Percentiles rank a stretch among this genome's conserved stretches.
These are phyloP conservation scores for Lichtheimia ramosa DNA, from an alignment of 371 early-diverging fungal genomes.

Conservation along the genomic window DNA sequence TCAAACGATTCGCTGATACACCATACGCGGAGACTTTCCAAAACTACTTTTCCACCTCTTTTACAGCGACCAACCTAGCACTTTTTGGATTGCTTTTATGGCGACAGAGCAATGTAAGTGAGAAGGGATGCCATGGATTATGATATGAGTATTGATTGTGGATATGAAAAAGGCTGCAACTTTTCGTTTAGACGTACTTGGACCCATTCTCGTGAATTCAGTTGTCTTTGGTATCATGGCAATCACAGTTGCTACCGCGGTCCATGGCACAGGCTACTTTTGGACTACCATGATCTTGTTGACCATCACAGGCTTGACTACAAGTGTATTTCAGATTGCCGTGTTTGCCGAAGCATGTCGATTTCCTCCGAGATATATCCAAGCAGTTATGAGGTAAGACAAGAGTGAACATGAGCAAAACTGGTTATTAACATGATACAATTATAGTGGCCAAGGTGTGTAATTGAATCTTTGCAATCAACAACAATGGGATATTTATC, in stretches of 20 bases:
- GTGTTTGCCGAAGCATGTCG: conserved; percentile 75
- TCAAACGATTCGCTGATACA: conserved; percentile 59
- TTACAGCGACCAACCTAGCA: conserved; percentile 60
- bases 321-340: conserved; percentile 68
- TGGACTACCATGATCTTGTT: conserved; percentile 61
- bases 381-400: conserved; percentile 71
- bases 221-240: conserved; percentile 36
- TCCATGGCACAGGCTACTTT: conserved; percentile 51
- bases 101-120: conserved; percentile 61
- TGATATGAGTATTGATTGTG: background rate
- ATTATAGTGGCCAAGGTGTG: conserved; percentile 51
- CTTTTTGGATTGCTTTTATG: conserved; percentile 57
- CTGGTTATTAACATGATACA: background rate
- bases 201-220: conserved; percentile 32
- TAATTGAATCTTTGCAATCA: too few species aligned
- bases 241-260: conserved; percentile 26
- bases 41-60: conserved; percentile 74
- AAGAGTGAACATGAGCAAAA: background rate
- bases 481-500: too few species aligned
- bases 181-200: conserved; percentile 24
- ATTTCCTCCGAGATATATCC: conserved; percentile 70
- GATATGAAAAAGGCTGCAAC: conserved; percentile 10
- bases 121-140: background rate
- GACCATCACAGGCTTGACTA: conserved; percentile 58
- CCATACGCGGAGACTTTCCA: conserved; percentile 66